Evolutionary conservation across 345 rosid species (phyloP).

Genomic region (Camelina sativa): DNA sequence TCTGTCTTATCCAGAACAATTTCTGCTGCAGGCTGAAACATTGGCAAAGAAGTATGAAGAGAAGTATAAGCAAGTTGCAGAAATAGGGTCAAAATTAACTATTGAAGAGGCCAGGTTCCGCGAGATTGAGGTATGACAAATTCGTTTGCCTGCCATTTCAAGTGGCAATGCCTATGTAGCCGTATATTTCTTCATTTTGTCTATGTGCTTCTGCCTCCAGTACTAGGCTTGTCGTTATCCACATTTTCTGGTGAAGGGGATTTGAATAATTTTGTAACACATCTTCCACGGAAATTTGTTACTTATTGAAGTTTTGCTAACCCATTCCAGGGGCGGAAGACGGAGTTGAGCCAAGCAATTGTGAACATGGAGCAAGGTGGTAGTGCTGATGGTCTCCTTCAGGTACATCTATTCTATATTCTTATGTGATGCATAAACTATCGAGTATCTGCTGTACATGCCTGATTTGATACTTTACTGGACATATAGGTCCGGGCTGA

Average conservation of each 20-base stretch:
- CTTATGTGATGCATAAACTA: slow-evolving; percentile 9
- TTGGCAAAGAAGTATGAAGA: slow-evolving; percentile 95
- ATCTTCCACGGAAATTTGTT: slow-evolving; percentile 1
- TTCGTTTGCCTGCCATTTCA: slow-evolving; percentile 28
- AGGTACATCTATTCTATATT: slow-evolving; percentile 57
- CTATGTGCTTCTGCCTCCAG: not conserved
- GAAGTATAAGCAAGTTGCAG: slow-evolving; percentile 97
- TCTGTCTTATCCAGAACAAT: slow-evolving; percentile 32
- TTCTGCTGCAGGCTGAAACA: slow-evolving; percentile 72
- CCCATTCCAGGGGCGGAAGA: slow-evolving; percentile 69
- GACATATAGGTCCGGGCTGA: slow-evolving; percentile 88
- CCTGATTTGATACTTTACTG: slow-evolving; percentile 32
- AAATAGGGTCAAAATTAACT: slow-evolving; percentile 90
- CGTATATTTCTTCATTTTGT: not conserved
- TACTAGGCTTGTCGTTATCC: slow-evolving; percentile 9
- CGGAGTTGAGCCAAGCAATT: slow-evolving; percentile 87
- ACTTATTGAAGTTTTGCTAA: slow-evolving; percentile 34
- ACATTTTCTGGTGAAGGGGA: slow-evolving; percentile 20
- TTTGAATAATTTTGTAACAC: slow-evolving; percentile 12
- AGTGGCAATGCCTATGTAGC: slow-evolving; percentile 21
- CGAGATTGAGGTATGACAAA: slow-evolving; percentile 72
- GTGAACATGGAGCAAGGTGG: slow-evolving; percentile 92
- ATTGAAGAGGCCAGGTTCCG: slow-evolving; percentile 95
- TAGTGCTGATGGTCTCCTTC: slow-evolving; percentile 94
- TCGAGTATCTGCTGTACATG: slow-evolving; percentile 20